phyloP scores from a whole-genome alignment of 176 grass and related monocot species.

The Musa schizocarpa region DNA sequence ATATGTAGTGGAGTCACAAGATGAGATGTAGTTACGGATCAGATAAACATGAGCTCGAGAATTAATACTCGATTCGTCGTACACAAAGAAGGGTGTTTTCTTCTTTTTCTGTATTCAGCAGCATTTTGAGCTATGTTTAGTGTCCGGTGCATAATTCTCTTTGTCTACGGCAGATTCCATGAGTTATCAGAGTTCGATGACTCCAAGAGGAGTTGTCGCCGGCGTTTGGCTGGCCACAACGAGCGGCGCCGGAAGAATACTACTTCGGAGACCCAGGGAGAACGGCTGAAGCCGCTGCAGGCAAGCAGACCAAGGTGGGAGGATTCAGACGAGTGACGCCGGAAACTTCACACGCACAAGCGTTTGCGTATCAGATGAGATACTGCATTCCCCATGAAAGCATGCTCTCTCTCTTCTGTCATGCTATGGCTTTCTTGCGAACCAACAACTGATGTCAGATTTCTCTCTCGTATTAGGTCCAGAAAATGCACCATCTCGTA shows the following conservation, averaged over 20 bases:
- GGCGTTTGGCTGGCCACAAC: constrained; percentile 86
- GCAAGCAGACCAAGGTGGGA: constrained; percentile 32
- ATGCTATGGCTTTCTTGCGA: constrained; percentile 20
- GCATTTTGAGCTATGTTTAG: no score
- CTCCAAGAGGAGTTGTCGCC: constrained; percentile 68
- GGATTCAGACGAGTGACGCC: constrained; percentile 31
- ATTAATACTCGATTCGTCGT: no score
- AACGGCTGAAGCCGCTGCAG: constrained; percentile 30
- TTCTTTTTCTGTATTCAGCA: no score
- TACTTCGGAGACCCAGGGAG: constrained; percentile 33
- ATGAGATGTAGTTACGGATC: no score
- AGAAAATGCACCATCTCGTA: no score
- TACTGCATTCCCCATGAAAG: constrained; percentile 11
- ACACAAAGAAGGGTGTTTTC: no score
- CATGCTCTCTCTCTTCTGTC: constrained; percentile 99
- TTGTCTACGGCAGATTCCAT: constrained; percentile 51
- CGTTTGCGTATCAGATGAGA: constrained; percentile 74
- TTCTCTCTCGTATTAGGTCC: background rate
- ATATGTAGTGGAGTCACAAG: no score
- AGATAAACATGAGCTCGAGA: no score
- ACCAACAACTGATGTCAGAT: background rate
- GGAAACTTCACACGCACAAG: constrained; percentile 33
- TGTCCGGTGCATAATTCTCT: background rate
- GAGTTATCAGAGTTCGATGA: constrained; percentile 82
- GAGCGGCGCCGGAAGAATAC: constrained; percentile 82